Percentiles rank a stretch among this genome's conserved stretches.
phyloP scores from a whole-genome alignment of 1,284 basidiomycete species.

The Fomitopsis schrenkii region DNA sequence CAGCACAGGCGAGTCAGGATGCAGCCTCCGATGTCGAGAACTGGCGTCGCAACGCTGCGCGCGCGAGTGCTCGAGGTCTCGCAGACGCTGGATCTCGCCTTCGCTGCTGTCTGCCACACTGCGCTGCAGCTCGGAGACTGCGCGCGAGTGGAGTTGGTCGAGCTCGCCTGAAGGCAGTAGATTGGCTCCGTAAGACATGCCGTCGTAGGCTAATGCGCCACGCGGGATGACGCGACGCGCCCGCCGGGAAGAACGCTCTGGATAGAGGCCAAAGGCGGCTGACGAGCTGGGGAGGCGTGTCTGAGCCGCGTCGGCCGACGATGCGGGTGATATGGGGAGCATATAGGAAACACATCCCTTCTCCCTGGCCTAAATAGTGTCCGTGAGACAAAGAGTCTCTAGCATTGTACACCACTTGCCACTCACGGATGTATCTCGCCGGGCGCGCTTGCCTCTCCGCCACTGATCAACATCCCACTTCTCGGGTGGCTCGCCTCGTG shows the following conservation, averaged over 20 bases:
- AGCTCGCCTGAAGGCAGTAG: slow-evolving; percentile 31
- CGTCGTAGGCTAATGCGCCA: slow-evolving; percentile 13
- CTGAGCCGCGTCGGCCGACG: slow-evolving; percentile 17
- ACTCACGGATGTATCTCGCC: slow-evolving; percentile 44
- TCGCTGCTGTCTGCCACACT: slow-evolving; percentile 61
- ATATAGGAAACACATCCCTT: slow-evolving; percentile 8
- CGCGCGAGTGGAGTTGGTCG: slow-evolving; percentile 48
- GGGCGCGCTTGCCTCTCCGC: slow-evolving; percentile 49
- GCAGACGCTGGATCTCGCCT: slow-evolving; percentile 67
- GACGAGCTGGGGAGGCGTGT: slow-evolving; percentile 49
- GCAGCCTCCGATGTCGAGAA: slow-evolving; percentile 7
- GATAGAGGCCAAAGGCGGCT: slow-evolving; percentile 56
- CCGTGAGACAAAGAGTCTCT: not conserved
- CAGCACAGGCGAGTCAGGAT: not conserved
- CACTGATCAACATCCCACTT: slow-evolving; percentile 51
- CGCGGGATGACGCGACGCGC: slow-evolving; percentile 5
- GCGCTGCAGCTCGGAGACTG: slow-evolving; percentile 59
- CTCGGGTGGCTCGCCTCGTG: slow-evolving; percentile 29
- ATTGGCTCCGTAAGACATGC: slow-evolving; percentile 8
- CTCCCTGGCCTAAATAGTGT: slow-evolving; percentile 7
- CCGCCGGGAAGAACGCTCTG: slow-evolving; percentile 17
- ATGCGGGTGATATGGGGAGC: slow-evolving; percentile 10
- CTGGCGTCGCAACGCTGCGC: slow-evolving; percentile 27
- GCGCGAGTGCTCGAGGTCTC: slow-evolving; percentile 56
- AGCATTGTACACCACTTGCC: slow-evolving; percentile 1